Percentiles rank a stretch among this genome's conserved stretches.
These are phyloP conservation scores for Vitellaria paradoxa DNA, from an alignment of 179 eudicot genomes.

Conservation along the genomic window DNA sequence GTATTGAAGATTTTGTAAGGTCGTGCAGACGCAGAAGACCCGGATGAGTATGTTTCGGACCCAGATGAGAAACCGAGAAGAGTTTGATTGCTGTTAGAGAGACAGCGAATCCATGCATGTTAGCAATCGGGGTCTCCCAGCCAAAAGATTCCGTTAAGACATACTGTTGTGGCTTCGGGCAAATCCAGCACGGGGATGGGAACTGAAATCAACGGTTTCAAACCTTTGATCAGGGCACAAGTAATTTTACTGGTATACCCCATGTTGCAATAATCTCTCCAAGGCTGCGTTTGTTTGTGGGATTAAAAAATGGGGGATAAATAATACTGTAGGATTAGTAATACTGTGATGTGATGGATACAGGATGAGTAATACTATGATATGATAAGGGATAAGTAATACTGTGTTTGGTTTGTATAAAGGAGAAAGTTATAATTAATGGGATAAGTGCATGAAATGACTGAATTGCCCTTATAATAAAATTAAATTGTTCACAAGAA, in stretches of 20 bases:
- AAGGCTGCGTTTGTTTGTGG: too few relatives aligned
- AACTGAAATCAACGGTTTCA: conserved; percentile 9
- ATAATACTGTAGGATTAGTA: too few relatives aligned
- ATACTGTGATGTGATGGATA: too few relatives aligned
- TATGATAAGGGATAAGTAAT: too few relatives aligned
- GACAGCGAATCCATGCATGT: conserved; percentile 22
- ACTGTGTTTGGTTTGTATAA: too few relatives aligned
- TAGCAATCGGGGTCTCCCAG: conserved; percentile 1
- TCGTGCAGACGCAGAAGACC: conserved; percentile 16
- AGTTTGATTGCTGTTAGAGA: conserved; percentile 22
- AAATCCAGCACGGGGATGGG: background rate
- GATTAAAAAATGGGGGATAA: too few relatives aligned
- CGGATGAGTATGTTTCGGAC: conserved; percentile 9
- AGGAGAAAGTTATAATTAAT: too few relatives aligned
- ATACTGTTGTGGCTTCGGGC: background rate
- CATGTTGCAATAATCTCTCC: background rate
- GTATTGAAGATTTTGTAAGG: conserved; percentile 25
- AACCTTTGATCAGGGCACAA: background rate
- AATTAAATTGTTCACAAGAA: too few relatives aligned
- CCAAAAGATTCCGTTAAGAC: background rate
- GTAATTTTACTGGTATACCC: background rate
- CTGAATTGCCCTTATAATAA: too few relatives aligned
- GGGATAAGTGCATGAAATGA: too few relatives aligned
- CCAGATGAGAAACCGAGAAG: conserved; percentile 19
- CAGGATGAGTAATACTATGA: too few relatives aligned